Evolutionary conservation across 2,329 filamentous ascomycete genomes (phyloP).

Genomic region (Pyricularia pennisetigena): DNA sequence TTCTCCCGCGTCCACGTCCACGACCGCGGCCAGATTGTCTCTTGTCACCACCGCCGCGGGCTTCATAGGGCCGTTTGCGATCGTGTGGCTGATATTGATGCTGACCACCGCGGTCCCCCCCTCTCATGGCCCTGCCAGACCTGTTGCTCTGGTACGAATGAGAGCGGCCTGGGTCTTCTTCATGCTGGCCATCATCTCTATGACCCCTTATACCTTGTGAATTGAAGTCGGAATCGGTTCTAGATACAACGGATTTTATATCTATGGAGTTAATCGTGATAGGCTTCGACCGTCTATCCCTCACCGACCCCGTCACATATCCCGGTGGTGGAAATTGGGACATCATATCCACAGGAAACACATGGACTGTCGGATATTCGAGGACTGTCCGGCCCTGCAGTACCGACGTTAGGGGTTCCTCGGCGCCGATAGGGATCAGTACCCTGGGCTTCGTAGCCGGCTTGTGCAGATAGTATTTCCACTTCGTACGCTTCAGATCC

Average conservation of each 20-base stretch:
- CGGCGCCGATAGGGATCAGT: conserved; percentile 44
- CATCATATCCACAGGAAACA: conserved; percentile 26
- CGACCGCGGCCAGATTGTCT: neutral
- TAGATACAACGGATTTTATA: neutral
- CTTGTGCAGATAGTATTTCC: conserved; percentile 19
- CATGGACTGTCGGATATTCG: conserved; percentile 65
- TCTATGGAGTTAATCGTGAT: neutral
- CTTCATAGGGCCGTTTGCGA: neutral
- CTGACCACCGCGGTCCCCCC: neutral
- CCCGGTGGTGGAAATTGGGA: neutral
- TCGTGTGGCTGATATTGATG: neutral
- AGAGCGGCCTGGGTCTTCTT: neutral
- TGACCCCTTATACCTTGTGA: neutral
- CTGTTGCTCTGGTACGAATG: neutral
- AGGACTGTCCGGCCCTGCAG: conserved; percentile 50
- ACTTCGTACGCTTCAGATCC: conserved; percentile 7
- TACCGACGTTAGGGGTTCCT: conserved; percentile 35
- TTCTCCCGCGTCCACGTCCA: neutral
- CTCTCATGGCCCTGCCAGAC: neutral
- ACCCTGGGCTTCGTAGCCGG: conserved; percentile 11
- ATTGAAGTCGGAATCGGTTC: neutral
- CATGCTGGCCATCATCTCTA: neutral
- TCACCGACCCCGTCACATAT: neutral
- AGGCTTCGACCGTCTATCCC: neutral
- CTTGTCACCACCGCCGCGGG: neutral